phyloP scores from a whole-genome alignment of 768 basidiomycete genomes.

The Suillus variegatus region DNA sequence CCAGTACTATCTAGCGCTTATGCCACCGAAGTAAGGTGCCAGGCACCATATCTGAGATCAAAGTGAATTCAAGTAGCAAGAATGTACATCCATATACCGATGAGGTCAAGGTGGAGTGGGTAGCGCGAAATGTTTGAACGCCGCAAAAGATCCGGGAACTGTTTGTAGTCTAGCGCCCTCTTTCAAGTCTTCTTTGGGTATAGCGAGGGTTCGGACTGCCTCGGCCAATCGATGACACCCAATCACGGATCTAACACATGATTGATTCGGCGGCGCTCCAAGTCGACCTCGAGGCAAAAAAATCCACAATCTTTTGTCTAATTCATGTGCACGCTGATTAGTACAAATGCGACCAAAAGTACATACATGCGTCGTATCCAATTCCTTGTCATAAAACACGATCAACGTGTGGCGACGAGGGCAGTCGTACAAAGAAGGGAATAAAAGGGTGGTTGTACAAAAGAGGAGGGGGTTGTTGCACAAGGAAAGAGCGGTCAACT shows the following conservation, averaged over 20 bases:
- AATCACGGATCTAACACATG: neutral
- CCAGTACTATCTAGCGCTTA: neutral
- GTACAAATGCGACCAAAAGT: constrained; percentile 2
- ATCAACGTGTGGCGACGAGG: neutral
- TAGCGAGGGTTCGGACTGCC: neutral
- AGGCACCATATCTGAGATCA: neutral
- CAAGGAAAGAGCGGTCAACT: neutral
- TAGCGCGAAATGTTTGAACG: neutral
- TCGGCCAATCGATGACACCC: neutral
- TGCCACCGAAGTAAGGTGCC: neutral
- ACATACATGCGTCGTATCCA: constrained; percentile 3
- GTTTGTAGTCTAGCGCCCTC: neutral
- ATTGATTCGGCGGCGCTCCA: neutral
- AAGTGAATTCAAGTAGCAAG: neutral
- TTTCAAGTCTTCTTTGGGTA: neutral
- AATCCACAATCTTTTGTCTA: neutral
- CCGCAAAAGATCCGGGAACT: neutral
- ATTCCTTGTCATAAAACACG: neutral
- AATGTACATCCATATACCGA: neutral
- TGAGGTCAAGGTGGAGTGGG: neutral
- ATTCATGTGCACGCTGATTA: neutral
- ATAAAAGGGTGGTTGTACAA: neutral
- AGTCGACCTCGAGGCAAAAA: neutral
- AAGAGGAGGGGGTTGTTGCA: neutral
- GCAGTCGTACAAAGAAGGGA: neutral